Base-by-base conservation (phyloP, 2,329 filamentous ascomycete genomes). In the Coniochaeta sp. region DNA sequence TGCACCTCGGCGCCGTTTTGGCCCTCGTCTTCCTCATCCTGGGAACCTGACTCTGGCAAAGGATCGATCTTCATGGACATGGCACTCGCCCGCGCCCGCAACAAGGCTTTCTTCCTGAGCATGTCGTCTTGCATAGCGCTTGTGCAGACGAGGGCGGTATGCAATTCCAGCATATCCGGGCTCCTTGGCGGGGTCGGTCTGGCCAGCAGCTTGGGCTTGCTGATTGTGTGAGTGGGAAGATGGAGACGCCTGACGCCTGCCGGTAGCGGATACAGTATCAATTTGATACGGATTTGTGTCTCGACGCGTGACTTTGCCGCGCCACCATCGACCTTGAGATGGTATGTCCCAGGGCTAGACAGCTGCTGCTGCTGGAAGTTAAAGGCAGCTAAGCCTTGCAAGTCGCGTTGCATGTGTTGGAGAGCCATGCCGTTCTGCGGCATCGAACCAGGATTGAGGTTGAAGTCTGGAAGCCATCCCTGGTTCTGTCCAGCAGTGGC, bases 1-100 rank as follows among this genome's bases (percentile, higher is more conserved):
- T 88, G 87, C 19, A 99, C 91, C 67, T 96, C 91, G n/a, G 91
- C 95, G 50, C 95, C 95, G 67, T 96, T 93, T 59, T 91, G 81
- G 1, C 92, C 89, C 59, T 88, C 89, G 58, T 87, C 84, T 28
- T 86, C 84, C 56, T 89, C 88, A 22, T 86, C 83, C 30, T 82
- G 62, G 14, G 50, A 80, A 16, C 80, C 77, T 14, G 54, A n/a
- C 22, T 78, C 68, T 1, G 70, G 65, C 19, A 63, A 65, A 56
- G 62, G 69, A 36, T 65, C 68, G 34, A 65, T 67, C 60, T 60
- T 66, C 14, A 64, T 63, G 9, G 68, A 65, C 22, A 77, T 72
- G 19, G 74, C 71, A 10, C 74, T 75, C 26, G 82, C 80, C 5
- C 76, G 74, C n/a, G 80, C 80, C 59, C 81, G 77, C 58, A 79